Conservation (phyloP, 306 rosid genomes). For the Pterocarpus santalinus region DNA sequence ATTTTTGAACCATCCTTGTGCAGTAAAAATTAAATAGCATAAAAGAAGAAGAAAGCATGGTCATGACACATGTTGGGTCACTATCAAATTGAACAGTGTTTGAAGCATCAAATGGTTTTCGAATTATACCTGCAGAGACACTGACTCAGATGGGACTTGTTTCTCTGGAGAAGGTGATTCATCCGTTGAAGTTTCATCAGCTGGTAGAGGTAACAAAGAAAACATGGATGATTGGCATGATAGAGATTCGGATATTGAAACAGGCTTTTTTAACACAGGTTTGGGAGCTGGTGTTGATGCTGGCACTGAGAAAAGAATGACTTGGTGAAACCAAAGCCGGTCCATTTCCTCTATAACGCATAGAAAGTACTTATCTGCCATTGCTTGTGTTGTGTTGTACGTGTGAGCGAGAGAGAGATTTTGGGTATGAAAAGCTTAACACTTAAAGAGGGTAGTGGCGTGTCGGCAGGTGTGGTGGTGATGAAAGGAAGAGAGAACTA, state of each 20-base stretch:
- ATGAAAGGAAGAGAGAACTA: constrained; percentile 38
- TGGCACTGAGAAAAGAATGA: constrained; percentile 69
- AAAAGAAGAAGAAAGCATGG: constrained; percentile 14
- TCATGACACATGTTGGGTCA: neutral
- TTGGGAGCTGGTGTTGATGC: constrained; percentile 41
- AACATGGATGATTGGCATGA: constrained; percentile 55
- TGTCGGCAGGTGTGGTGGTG: constrained; percentile 52
- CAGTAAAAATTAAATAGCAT: neutral
- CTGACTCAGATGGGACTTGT: constrained; percentile 55
- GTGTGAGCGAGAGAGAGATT: constrained; percentile 36
- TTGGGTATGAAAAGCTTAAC: constrained; percentile 33
- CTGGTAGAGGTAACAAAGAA: constrained; percentile 46
- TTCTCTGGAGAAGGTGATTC: constrained; percentile 47
- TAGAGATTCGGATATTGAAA: constrained; percentile 43
- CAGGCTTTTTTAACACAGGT: constrained; percentile 29
- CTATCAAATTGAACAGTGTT: neutral
- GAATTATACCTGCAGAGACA: constrained; percentile 56
- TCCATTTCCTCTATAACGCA: constrained; percentile 74
- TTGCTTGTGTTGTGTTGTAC: constrained; percentile 36
- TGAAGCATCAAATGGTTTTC: neutral
- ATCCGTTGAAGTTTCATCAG: constrained; percentile 55
- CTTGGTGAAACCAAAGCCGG: constrained; percentile 80
- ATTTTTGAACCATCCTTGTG: constrained; percentile 52
- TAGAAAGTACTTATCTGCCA: constrained; percentile 56
- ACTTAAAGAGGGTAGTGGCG: constrained; percentile 21